Evolutionary conservation across 345 rosid species (phyloP), one percentile per base, ranked within the genome.

Genomic region (Fremontodendron californicum): DNA sequence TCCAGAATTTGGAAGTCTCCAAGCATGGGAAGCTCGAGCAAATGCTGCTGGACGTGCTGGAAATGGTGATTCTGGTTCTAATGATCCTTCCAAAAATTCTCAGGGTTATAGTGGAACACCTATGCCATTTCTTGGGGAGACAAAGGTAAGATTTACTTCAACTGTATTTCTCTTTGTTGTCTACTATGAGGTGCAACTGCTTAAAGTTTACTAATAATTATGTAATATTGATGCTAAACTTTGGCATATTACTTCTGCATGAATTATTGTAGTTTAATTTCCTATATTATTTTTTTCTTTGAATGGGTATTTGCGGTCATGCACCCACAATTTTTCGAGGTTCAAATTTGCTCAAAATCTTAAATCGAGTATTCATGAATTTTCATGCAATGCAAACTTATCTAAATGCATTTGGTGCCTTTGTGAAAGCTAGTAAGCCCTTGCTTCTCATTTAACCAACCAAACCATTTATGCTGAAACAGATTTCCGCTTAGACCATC

Each of bases 21-120:
- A 77, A 78, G 94, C 94, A 7, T 93, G 99, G 98, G 96, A 93
- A 85, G 92, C 94, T 85, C 96, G 85, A 70, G 99, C 93, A 73
- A 86, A 84, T 78, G 90, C 89, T 39, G 90, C 84, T 80, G 90
- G 83, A 35, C 96, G 92, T 71, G 89, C 79, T 19, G 72, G 52
- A 70, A 85, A 88, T 72, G 93, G 94, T 60, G 96, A 90, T 84
- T 78, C 82, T 58, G 80, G 82, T 72, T 84, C 95, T 66, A 85
- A 84, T 85, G 98, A 96, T 87, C 93, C 90, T 57, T 88, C 87
- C 40, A 92, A 86, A 88, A 86, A 87, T 74, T 82, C 89, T 76
- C 93, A 91, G 69, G 90, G 91, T 31, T 89, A 91, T 84, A 87
- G 94, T 78, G 93, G 92, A 77, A 88, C 97, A 71, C 94, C 94